Percentiles rank a stretch among this genome's conserved stretches.
Evolutionary conservation across 2,329 filamentous ascomycete species (phyloP).

Genomic region (Emergomyces orientalis): DNA sequence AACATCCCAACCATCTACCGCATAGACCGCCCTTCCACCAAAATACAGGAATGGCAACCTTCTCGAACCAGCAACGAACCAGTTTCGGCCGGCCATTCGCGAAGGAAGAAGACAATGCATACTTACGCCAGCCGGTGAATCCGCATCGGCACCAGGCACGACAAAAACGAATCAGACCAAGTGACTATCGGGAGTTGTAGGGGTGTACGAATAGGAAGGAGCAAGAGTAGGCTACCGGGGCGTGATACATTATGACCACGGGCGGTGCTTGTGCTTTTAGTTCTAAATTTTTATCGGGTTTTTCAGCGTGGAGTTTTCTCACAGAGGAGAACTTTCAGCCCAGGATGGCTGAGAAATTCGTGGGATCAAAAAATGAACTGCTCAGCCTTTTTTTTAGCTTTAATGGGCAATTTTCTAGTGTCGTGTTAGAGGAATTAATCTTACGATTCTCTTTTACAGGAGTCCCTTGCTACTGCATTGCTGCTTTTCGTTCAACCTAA

Average conservation of each 20-base stretch:
- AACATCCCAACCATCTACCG: constrained; percentile 23
- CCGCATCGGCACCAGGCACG: constrained; percentile 81
- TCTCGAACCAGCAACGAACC: constrained; percentile 51
- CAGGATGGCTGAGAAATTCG: not conserved
- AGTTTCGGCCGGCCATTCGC: constrained; percentile 46
- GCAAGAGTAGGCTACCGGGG: not conserved
- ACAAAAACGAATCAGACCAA: constrained; percentile 69
- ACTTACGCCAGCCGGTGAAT: constrained; percentile 93
- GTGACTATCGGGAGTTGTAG: constrained; percentile 80
- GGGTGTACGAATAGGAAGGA: not conserved
- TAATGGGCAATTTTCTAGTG: not conserved
- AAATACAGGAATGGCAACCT: constrained; percentile 32
- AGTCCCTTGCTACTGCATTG: not conserved
- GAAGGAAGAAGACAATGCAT: constrained; percentile 74
- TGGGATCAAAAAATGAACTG: not conserved
- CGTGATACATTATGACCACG: not conserved
- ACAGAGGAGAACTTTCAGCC: not conserved
- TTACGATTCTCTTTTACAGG: not conserved
- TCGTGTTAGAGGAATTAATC: not conserved
- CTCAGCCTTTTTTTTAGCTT: not conserved
- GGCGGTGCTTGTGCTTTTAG: not conserved
- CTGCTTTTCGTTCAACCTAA: not conserved
- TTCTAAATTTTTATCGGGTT: not conserved
- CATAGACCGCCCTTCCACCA: constrained; percentile 27
- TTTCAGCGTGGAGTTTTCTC: constrained; percentile 2